Evolutionary conservation across 164 flowering plant genomes (phyloP), one percentile per base, ranked within the genome.

Genomic region (Magnolia officinalis): DNA sequence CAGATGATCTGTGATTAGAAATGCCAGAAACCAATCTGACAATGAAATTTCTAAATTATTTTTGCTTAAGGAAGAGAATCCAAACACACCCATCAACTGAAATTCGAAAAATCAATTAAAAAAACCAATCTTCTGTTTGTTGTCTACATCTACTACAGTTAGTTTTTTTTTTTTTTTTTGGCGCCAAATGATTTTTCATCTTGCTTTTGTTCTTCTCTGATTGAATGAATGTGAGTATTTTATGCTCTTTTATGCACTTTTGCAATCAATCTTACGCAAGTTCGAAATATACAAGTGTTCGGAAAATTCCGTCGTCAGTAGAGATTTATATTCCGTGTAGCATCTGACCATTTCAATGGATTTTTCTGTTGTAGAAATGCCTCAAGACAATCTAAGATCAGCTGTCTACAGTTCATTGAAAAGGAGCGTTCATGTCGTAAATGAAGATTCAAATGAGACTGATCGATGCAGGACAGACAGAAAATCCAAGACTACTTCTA

Each of bases 401-500:
- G 84, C 75, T 73, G 85, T 81, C 55, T 89, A 90, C 68, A 86
- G 91, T 87, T 85, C 97, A 77, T 87, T 93, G 65, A 70, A 70
- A 69, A 75, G 19, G 73, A 75, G 73, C 58, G 23, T 69, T 70
- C 73, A 75, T 77, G 87, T 90, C 86, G 83, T 83, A 52, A 90
- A 94, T 78, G 90, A 89, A 83, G 92, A 90, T 85, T 92, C 96
- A 18, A 90, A 87, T 79, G 93, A 93, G 72, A 90, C 88, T 24
- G 86, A 78, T 11, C 90, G 85, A 69, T 82, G 86, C 79, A 84
- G 82, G 85, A 79, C 89, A 65, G 78, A 83, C 37, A 93, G 87
- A 86, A 92, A 79, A 78, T 81, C 86, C 83, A 89, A 81, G 75
- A 74, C 69, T 4, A 13, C 65, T 72, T 78, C 81, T 20, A 73